A percentile compares a stretch with the other conserved stretches of the same genome.
Conservation (phyloP, 345 rosid species). For the sweet orange (Citrus sinensis) region DNA sequence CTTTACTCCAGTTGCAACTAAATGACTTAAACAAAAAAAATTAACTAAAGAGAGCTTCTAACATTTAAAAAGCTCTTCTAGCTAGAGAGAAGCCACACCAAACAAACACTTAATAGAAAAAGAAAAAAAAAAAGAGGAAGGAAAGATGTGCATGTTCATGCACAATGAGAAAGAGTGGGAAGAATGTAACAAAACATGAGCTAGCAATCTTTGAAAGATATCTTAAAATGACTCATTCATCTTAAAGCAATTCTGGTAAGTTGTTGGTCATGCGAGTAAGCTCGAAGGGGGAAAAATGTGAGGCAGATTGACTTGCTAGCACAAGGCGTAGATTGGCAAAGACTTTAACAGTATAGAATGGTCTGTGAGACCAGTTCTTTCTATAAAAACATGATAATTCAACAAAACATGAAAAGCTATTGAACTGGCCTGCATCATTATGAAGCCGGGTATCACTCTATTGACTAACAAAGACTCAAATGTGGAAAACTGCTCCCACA, state of each 20-base stretch:
- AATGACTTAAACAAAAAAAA: too few species aligned
- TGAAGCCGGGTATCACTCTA: not conserved
- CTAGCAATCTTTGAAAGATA: not conserved
- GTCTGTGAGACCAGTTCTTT: not conserved
- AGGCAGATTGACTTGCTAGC: not conserved
- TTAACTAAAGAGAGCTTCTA: too few species aligned
- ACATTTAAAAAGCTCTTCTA: too few species aligned
- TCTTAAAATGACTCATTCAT: not conserved
- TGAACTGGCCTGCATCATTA: not conserved
- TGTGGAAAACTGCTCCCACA: not conserved
- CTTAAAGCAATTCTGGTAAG: not conserved
- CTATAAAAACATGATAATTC: not conserved
- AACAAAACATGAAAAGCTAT: not conserved
- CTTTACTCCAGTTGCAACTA: too few species aligned
- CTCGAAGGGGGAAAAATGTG: not conserved
- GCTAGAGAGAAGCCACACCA: too few species aligned
- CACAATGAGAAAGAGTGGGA: not conserved
- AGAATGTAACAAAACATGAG: not conserved
- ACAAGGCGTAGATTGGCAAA: not conserved
- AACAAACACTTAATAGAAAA: too few species aligned
- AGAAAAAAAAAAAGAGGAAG: not conserved
- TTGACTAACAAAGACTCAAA: not conserved
- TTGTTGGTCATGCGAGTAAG: not conserved
- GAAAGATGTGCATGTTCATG: not conserved
- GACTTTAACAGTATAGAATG: not conserved